These are phyloP conservation scores for Geotrichum australiense DNA, from an alignment of 1,139 yeast species.

Conservation along the genomic window DNA sequence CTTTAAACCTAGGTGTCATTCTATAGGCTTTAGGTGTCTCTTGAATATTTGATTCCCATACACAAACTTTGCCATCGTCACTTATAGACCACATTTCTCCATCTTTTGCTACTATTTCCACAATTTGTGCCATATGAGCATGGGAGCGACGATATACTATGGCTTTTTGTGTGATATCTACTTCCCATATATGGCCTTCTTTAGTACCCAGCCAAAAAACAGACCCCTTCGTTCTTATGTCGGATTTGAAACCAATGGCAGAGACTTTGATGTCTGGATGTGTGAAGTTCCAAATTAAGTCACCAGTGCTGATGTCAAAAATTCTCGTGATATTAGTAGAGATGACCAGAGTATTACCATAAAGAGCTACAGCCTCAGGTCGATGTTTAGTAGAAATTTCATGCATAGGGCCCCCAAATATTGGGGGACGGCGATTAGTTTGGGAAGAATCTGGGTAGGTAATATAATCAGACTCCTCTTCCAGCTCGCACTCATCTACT, in stretches of 20 bases:
- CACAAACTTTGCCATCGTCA: slow-evolving; percentile 36
- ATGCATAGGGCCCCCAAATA: slow-evolving; percentile 28
- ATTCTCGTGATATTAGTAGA: slow-evolving; percentile 27
- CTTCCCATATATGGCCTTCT: slow-evolving; percentile 35
- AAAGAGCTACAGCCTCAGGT: slow-evolving; percentile 24
- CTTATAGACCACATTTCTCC: slow-evolving; percentile 35
- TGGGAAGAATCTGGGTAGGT: slow-evolving; percentile 34
- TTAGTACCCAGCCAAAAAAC: slow-evolving; percentile 36
- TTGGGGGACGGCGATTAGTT: slow-evolving; percentile 33
- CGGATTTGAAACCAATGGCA: slow-evolving; percentile 25
- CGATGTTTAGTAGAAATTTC: slow-evolving; percentile 28
- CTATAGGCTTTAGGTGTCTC: slow-evolving; percentile 31
- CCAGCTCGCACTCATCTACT: slow-evolving; percentile 19
- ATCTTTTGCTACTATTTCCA: slow-evolving; percentile 26
- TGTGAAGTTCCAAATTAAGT: slow-evolving; percentile 24
- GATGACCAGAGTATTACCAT: slow-evolving; percentile 27
- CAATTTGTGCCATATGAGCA: slow-evolving; percentile 30
- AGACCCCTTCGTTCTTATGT: slow-evolving; percentile 20
- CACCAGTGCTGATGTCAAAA: slow-evolving; percentile 27
- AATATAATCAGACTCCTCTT: slow-evolving; percentile 16
- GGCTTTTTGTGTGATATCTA: slow-evolving; percentile 21
- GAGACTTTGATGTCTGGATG: slow-evolving; percentile 28
- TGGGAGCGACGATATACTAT: slow-evolving; percentile 26
- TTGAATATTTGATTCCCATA: slow-evolving; percentile 31
- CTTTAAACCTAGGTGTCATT: slow-evolving; percentile 30